These are phyloP conservation scores for Syzygium syzygioides DNA, from an alignment of 441 rosid species.

Conservation along the genomic window DNA sequence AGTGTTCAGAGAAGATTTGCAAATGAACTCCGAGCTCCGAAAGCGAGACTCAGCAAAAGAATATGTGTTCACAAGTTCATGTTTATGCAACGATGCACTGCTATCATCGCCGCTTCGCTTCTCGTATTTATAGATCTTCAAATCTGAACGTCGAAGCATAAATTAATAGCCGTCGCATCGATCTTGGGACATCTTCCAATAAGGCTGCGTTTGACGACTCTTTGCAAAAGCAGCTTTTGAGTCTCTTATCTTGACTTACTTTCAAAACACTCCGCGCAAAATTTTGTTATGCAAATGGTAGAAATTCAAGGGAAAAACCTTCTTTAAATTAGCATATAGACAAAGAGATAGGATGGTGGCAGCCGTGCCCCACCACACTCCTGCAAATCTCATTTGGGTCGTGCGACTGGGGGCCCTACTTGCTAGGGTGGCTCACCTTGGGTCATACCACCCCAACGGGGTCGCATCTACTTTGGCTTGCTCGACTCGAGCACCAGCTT, in stretches of 20 bases:
- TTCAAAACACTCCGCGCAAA: neutral
- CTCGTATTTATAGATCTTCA: no score
- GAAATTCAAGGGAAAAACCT: no score
- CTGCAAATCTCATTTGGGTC: neutral
- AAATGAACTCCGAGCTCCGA: no score
- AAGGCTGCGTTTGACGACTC: no score
- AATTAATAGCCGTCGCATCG: neutral
- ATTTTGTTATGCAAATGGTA: neutral
- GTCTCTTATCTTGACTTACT: neutral
- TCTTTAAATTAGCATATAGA: neutral
- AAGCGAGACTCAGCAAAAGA: no score
- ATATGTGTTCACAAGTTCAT: no score
- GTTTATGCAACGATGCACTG: no score
- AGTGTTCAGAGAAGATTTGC: no score
- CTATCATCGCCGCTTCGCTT: no score
- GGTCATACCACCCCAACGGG: neutral
- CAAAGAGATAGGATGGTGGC: neutral
- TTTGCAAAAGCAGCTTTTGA: neutral
- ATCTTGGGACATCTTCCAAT: neutral
- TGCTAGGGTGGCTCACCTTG: neutral
- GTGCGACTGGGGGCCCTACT: fast-evolving
- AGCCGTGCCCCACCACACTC: neutral
- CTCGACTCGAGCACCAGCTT: neutral
- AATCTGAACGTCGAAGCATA: no score
- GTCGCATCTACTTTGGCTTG: neutral